Evolutionary conservation across 495 filamentous ascomycete species (phyloP), one percentile per base, ranked within the genome.

Genomic region (Aeminium ludgeri): DNA sequence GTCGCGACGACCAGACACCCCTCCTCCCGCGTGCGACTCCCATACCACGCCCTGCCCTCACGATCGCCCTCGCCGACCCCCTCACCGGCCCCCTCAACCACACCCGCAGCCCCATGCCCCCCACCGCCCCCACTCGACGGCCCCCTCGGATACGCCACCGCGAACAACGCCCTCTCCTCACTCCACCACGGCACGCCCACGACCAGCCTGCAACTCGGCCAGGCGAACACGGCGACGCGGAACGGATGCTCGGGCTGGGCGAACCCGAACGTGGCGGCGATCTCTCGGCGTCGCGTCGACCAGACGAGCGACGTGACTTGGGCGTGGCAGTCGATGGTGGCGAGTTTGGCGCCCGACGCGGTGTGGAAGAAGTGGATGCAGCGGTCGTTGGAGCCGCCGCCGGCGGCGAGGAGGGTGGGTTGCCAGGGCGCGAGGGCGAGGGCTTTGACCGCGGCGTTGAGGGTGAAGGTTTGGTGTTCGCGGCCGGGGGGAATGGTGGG

Each of bases 401-500:
- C 89, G 6, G 86, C 92, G 20, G 89, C 89, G 35, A 97, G 63
- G 1, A 97, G 65, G 13, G 80, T 80, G 23, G 77, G 72, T 41
- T 86, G 82, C 87, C 87, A 96, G 4, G 89, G 89, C 32, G 89
- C 93, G 61, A 96, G 96, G 8, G 89, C 89, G 45, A 96, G 86
- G 17, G 89, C 89, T 59, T 97, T 97, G 51, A 95, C 82, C 7
- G 89, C 89, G 1, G 89, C 87, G 11, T 76, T 71, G 59, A 96
- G 84, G 6, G 62, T 29, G 68, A 89, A 83, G 27, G 68, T 69
- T 54, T 91, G 74, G 46, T 74, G 80, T 50, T 81, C 76, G 19
- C 67, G 63, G 29, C 75, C 76, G 5, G 58, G 46, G 7, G 38
- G 34, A 20, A 67, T 55, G 33, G 46, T 28, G 13, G 55, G 40